phyloP scores from a whole-genome alignment of 2,329 filamentous ascomycete genomes.

The Pseudopithomyces chartarum region DNA sequence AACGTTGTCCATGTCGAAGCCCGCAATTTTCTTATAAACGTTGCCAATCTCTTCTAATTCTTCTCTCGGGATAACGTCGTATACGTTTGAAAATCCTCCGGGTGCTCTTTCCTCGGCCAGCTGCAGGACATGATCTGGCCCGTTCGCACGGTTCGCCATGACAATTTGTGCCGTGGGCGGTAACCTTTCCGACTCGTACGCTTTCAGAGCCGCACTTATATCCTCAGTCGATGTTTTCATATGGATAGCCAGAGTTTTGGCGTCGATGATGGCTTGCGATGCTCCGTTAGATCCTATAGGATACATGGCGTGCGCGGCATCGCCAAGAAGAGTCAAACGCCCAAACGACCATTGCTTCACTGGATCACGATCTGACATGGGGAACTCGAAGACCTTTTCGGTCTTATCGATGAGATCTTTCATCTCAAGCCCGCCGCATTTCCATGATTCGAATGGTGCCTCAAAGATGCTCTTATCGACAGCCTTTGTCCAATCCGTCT shows the following conservation, averaged over 20 bases:
- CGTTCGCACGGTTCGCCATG: constrained; percentile 53
- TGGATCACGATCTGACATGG: constrained; percentile 53
- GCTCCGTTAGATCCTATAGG: constrained; percentile 53
- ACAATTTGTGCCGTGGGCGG: constrained; percentile 53
- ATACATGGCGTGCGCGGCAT: constrained; percentile 51
- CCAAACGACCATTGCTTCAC: constrained; percentile 47
- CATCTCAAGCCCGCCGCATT: constrained; percentile 50
- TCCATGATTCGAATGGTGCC: constrained; percentile 48
- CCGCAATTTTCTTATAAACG: constrained; percentile 48
- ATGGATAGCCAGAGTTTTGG: constrained; percentile 45
- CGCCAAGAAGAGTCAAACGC: constrained; percentile 45
- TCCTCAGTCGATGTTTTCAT: constrained; percentile 31
- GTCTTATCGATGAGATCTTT: constrained; percentile 50
- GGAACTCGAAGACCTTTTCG: constrained; percentile 52
- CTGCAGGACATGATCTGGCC: constrained; percentile 54
- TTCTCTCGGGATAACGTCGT: constrained; percentile 48
- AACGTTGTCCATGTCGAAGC: constrained; percentile 53
- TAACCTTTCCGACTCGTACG: constrained; percentile 48
- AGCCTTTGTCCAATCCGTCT: constrained; percentile 51
- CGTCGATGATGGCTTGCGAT: constrained; percentile 53
- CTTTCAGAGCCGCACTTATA: constrained; percentile 40
- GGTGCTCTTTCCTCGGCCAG: constrained; percentile 52
- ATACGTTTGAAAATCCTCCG: constrained; percentile 45
- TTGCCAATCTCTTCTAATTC: constrained; percentile 48
- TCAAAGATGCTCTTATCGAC: constrained; percentile 50